A percentile compares a stretch with the other conserved stretches of the same genome.
These are phyloP conservation scores for Hypomyces perniciosus DNA, from an alignment of 2,329 filamentous ascomycete species.

Conservation along the genomic window DNA sequence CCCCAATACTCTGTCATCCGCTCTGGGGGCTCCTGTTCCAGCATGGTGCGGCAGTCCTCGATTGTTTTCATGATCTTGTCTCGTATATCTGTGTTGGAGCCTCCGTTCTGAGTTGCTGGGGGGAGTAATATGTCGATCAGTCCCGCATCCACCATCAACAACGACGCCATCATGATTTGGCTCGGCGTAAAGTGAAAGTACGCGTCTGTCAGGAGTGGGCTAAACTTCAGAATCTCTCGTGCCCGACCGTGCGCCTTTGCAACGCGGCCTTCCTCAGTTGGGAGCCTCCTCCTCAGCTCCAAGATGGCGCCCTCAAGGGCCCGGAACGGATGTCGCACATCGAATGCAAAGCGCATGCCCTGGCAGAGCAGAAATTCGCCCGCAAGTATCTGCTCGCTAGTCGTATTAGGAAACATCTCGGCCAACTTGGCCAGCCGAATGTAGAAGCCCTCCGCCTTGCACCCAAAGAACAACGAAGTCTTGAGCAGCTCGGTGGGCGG, in stretches of 20 bases:
- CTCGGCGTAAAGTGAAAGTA: slow-evolving; percentile 95
- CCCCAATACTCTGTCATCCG: slow-evolving; percentile 49
- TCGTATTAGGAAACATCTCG: slow-evolving; percentile 62
- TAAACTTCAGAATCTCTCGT: slow-evolving; percentile 67
- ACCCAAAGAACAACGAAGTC: slow-evolving; percentile 86
- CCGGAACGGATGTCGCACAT: slow-evolving; percentile 85
- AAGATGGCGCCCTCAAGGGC: slow-evolving; percentile 81
- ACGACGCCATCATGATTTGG: slow-evolving; percentile 83
- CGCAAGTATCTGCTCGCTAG: slow-evolving; percentile 75
- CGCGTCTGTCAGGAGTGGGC: slow-evolving; percentile 82
- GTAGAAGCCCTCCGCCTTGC: slow-evolving; percentile 85
- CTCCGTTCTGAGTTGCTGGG: slow-evolving; percentile 26
- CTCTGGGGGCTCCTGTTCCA: slow-evolving; percentile 52
- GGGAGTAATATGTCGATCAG: slow-evolving; percentile 48
- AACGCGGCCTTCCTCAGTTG: slow-evolving; percentile 50
- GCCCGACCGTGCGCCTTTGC: slow-evolving; percentile 65
- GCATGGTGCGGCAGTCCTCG: slow-evolving; percentile 46
- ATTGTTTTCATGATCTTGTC: slow-evolving; percentile 47
- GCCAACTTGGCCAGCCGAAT: slow-evolving; percentile 60
- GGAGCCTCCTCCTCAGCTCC: slow-evolving; percentile 65
- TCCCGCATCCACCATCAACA: slow-evolving; percentile 67
- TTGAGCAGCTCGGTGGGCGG: slow-evolving; percentile 84
- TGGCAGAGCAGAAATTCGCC: slow-evolving; percentile 92
- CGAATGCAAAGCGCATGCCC: slow-evolving; percentile 86
- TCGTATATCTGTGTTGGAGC: slow-evolving; percentile 25